Evolutionary conservation across 164 flowering plant genomes (phyloP), one percentile per base, ranked within the genome.

Genomic region (Nelumbo lutea): DNA sequence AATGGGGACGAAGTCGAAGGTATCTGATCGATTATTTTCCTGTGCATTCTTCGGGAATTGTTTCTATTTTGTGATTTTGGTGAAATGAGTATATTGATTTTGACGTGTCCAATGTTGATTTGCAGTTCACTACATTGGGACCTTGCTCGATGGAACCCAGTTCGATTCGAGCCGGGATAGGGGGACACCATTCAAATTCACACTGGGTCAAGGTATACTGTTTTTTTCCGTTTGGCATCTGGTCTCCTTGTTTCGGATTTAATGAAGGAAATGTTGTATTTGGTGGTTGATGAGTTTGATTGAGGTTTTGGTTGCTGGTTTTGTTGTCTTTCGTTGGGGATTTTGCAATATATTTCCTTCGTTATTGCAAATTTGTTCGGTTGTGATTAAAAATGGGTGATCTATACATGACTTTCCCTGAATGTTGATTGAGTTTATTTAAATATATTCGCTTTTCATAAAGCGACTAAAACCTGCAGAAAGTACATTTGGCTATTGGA

Each of bases 71-170:
- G 40, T 27, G n/a, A 1, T 39, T 4, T 41, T 39, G 38, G 38
- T 59, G 62, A 15, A 46, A 13, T 63, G 51, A 61, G 60, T 9
- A 27, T 27, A 56, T 72, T 68, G 45, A 14, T 70, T 67, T 5
- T 70, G 74, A 38, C 60, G n/a, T 70, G 58, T 14, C 43, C 39
- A 68, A 70, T 59, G 61, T 46, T 13, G 50, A 39, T 56, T 67
- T 63, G 51, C 84, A 95, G 97, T 95, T 71, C 97, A 95, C 80
- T 95, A 95, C 50, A 92, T 96, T 44, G 99, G 99, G 14, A 95
- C 97, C 0, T 76, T 95, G 84, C 82, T 92, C 46, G 97, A 95
- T 78, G 97, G 99, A 42, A 88, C 94, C 48, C 69, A 92, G 84
- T 91, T 95, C 55, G 97, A 95, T 80, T 95, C 96, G 9, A 91